Base-by-base conservation (phyloP, 352 stramenopile species). In the Phytophthora vignae region DNA sequence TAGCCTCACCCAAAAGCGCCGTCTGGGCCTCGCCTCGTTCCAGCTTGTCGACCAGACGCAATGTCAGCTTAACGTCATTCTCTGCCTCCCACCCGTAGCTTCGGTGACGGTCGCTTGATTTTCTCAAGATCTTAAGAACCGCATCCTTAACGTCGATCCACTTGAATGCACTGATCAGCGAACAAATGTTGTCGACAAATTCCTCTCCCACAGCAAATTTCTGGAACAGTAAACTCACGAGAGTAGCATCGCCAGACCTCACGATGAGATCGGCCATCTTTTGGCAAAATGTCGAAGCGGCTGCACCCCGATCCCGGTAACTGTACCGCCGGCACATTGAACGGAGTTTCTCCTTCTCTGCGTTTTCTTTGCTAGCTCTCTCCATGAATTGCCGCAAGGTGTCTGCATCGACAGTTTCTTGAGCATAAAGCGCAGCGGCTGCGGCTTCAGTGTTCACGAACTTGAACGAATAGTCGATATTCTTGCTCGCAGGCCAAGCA, bases 391-490 rank as follows among this genome's bases (percentile, higher is more conserved):
- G 19, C 0, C 50, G 56, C 2, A 76, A 27, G 2, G 22, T 57
- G 7, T 21, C 53, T 42, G 58, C 10, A 31, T 40, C 54, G 0
- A 67, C 14, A 7, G 44, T 25, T 25, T 44, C 50, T 15, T 54
- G 57, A 8, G n/a, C 19, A 15, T 36, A 22, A 11, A 68, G 25
- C 9, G 58, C 58, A 12, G 44, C 46, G 12, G 62, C 21, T 19
- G 64, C 52, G 40, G 44, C 69, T 17, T 64, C 60, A 0, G 19
- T 48, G 38, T 55, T 67, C 22, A 69, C 62, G 11, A 56, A 55
- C 2, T 67, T 56, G 4, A 57, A 64, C 2, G 64, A 21, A 9
- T 68, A 55, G 8, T 55, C 70, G 7, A 77, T 36, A 15, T 67
- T 60, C 17, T 68, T 38, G 1, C 9, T n/a, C 4, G 11, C 36